Conservation (phyloP, 495 filamentous ascomycete species). For the Chlorociboria aeruginascens region DNA sequence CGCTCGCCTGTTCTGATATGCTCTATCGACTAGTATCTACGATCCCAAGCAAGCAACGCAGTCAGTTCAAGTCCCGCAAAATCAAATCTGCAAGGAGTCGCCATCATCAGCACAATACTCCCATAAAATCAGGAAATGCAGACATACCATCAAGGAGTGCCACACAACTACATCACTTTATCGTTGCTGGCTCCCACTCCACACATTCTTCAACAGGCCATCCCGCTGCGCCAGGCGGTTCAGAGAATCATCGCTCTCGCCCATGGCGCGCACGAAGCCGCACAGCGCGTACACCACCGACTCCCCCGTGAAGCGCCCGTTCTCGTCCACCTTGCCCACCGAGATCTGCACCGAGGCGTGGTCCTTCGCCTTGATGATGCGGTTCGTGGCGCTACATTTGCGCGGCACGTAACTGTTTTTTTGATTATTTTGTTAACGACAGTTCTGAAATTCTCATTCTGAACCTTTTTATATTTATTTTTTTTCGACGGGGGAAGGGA, state of each 20-base stretch:
- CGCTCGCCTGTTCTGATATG: constrained; percentile 12
- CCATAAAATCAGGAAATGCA: too few relatives aligned
- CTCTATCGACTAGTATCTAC: constrained; percentile 6
- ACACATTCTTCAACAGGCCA: constrained; percentile 92
- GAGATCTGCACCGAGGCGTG: constrained; percentile 88
- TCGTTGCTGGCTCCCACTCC: constrained; percentile 72
- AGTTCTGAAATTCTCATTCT: neutral
- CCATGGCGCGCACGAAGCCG: constrained; percentile 95
- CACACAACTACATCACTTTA: too few relatives aligned
- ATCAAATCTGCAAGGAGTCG: constrained; percentile 27
- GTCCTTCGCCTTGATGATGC: constrained; percentile 99
- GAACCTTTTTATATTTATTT: neutral
- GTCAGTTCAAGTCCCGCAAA: constrained; percentile 23
- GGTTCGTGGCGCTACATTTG: constrained; percentile 91
- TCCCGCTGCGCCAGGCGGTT: constrained; percentile 94
- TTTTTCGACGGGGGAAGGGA: too few relatives aligned
- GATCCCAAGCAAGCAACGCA: constrained; percentile 24
- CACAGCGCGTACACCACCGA: constrained; percentile 95
- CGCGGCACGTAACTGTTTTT: constrained; percentile 99
- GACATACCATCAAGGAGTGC: too few relatives aligned
- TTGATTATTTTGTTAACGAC: too few relatives aligned
- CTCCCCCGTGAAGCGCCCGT: constrained; percentile 92
- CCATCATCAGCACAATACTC: constrained; percentile 20
- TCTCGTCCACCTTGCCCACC: constrained; percentile 92
- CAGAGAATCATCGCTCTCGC: constrained; percentile 91